A percentile compares a stretch with the other conserved stretches of the same genome.
Evolutionary conservation across 176 grass and related monocot genomes (phyloP).

Genomic region (Oryza australiensis): DNA sequence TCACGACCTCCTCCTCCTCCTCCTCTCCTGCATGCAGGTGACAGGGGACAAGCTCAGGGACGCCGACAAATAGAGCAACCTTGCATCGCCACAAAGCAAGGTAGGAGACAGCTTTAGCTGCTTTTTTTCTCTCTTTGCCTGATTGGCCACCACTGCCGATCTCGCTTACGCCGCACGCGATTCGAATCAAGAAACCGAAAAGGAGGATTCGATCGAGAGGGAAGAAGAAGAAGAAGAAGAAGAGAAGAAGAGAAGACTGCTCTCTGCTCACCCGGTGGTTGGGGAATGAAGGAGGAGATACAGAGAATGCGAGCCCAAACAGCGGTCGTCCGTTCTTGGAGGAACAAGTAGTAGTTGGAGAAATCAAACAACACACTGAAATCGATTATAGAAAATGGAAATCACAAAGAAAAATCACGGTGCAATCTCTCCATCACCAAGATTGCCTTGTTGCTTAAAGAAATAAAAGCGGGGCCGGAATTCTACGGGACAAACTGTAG

Average conservation of each 20-base stretch:
- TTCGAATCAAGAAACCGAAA: constrained; percentile 39
- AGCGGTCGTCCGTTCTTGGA: constrained; percentile 35
- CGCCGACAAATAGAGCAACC: constrained; percentile 31
- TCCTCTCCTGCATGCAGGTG: constrained; percentile 31
- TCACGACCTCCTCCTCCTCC: constrained; percentile 28
- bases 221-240: background rate
- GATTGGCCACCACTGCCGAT: constrained; percentile 11
- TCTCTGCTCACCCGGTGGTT: constrained; percentile 38
- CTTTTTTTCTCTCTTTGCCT: constrained; percentile 27
- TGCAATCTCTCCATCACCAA: constrained; percentile 14
- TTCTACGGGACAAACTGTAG: constrained; percentile 37
- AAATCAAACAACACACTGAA: constrained; percentile 41
- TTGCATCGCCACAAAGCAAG: constrained; percentile 50
- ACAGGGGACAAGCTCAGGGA: constrained; percentile 38
- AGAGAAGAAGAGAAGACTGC: background rate
- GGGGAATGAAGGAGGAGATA: constrained; percentile 28
- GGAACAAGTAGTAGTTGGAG: constrained; percentile 40
- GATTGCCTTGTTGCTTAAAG: constrained; percentile 5
- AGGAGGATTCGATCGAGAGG: constrained; percentile 22
- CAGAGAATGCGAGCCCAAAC: constrained; percentile 31
- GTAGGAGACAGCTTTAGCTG: constrained; percentile 33
- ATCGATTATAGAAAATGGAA: background rate
- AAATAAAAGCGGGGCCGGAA: background rate
- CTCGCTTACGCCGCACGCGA: constrained; percentile 49
- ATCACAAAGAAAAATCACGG: constrained; percentile 15